These are phyloP conservation scores for Penicillium hesseltinei DNA, from an alignment of 2,329 filamentous ascomycete species.

Conservation along the genomic window DNA sequence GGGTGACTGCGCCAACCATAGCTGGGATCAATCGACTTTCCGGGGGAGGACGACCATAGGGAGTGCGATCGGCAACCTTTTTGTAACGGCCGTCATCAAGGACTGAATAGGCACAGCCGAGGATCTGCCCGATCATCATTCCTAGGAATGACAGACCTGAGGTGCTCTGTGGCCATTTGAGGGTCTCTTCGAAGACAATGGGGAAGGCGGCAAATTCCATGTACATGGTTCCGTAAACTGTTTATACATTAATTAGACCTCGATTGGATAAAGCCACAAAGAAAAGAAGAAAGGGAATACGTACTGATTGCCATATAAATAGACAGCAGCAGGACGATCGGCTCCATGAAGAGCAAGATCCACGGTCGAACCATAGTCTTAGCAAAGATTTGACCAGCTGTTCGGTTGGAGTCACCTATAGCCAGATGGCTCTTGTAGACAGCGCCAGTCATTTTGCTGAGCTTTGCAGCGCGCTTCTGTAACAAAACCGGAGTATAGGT, in stretches of 20 bases:
- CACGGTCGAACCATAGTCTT: conserved; percentile 47
- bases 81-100: conserved; percentile 26
- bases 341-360: conserved; percentile 46
- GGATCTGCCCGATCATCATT: conserved; percentile 38
- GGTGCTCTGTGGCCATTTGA: conserved; percentile 44
- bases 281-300: too few relatives aligned
- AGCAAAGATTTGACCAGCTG: conserved; percentile 30
- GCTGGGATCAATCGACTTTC: conserved; percentile 15
- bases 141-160: conserved; percentile 47
- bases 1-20: conserved; percentile 14
- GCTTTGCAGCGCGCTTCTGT: too few relatives aligned
- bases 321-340: conserved; percentile 43
- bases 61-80: not conserved
- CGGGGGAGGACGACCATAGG: conserved; percentile 5
- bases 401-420: conserved; percentile 12
- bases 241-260: not conserved
- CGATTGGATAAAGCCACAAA: too few relatives aligned
- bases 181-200: conserved; percentile 39
- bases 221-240: conserved; percentile 40
- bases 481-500: too few relatives aligned
- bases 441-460: too few relatives aligned
- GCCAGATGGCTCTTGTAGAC: not conserved
- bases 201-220: too few relatives aligned
- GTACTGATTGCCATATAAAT: conserved; percentile 35
- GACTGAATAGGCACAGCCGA: conserved; percentile 37